phyloP scores from a whole-genome alignment of 108 stramenopile species.

The Cylindrotheca fusiformis region DNA sequence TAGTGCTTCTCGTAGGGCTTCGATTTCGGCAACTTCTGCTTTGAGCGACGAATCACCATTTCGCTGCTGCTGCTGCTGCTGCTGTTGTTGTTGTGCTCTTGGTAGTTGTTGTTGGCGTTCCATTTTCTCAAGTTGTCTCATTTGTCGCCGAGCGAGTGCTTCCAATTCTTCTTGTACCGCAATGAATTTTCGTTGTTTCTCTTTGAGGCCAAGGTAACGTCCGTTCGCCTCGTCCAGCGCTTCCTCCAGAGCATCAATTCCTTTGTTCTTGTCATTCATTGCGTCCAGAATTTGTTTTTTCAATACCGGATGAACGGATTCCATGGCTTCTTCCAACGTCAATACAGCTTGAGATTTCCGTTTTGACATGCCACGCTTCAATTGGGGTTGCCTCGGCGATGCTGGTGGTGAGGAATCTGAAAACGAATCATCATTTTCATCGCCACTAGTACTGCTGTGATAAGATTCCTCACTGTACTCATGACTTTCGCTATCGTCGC shows the following conservation, averaged over 20 bases:
- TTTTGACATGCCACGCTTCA: neutral
- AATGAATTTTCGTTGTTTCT: constrained; percentile 1
- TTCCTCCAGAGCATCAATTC: neutral
- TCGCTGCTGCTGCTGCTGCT: no score
- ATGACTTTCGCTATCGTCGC: no score
- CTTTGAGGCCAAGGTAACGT: neutral
- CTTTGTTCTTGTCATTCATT: neutral
- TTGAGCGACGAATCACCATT: neutral
- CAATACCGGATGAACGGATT: neutral
- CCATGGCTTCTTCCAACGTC: neutral
- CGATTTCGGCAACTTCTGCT: neutral
- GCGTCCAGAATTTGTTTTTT: neutral
- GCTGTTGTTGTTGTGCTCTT: no score
- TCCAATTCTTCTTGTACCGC: neutral
- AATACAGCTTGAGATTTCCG: neutral
- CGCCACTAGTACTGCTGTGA: no score
- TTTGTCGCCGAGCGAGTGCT: neutral
- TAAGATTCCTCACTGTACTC: no score
- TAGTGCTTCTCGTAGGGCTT: neutral
- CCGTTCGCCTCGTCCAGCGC: neutral
- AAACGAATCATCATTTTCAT: neutral
- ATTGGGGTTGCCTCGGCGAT: neutral
- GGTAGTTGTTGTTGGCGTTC: neutral
- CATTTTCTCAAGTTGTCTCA: neutral
- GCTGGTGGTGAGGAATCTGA: neutral